Base-by-base conservation (phyloP, 805 yeast species). In the Pichia cephalocereana region DNA sequence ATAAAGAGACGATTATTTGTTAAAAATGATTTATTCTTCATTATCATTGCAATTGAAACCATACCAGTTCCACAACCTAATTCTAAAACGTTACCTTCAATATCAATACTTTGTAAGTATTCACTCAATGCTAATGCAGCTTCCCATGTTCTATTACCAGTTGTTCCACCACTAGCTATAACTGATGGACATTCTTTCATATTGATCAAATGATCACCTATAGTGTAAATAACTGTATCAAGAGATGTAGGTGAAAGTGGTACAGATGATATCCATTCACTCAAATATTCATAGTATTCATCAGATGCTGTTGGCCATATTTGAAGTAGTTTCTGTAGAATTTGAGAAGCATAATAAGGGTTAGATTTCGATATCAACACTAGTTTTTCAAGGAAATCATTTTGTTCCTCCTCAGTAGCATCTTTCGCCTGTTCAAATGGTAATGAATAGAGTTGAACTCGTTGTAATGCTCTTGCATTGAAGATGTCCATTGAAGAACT, bases 131-230 rank as follows among this genome's bases (percentile, higher is more conserved):
- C 86, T 8, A 86, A 55, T 0, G 96, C 84, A 3, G 96, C 97
- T 59, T 88, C 96, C 98, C 97, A 90, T 0, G 97, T 91, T 39
- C 97, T 69, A 47, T 80, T 66, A 0, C 97, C 97, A 0, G 97
- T 91, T 1, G 95, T 83, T 6, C 95, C 95, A n/a, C 67, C 60
- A 1, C 86, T 87, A 37, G 86, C 76, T 14, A 85, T 76, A 46
- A 84, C 52, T 46, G 73, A 69, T 0, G 90, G 91, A 0, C 78
- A 71, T 57, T 85, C 93, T 49, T 65, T 66, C 4, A 83, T 75
- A 8, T 55, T 54, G 2, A 74, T 59, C 0, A 40, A 12, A 23
- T 57, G 58, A 2, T 45, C 23, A 14, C 41, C 27, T 7, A 45
- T 41, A 5, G 49, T 49, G 48, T 73, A 74, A n/a, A 57, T 54